Evolutionary conservation across 176 grass and related monocot species (phyloP).

Genomic region (Raddia distichophylla): DNA sequence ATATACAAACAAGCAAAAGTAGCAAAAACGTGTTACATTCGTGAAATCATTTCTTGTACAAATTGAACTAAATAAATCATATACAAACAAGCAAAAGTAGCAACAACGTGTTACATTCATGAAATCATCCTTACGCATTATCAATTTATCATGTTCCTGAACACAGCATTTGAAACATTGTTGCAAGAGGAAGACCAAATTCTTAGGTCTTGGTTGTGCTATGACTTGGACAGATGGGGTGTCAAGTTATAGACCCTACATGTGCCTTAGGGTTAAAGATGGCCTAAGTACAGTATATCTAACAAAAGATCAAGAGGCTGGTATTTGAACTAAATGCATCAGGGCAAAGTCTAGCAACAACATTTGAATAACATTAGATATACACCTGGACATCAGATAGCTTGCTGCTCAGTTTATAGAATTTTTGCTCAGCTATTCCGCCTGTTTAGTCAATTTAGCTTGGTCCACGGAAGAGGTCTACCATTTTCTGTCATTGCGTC

Average conservation of each 20-base stretch:
- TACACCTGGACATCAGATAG: constrained; percentile 22
- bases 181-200: neutral
- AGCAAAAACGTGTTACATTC: neutral
- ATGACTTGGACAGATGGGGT: neutral
- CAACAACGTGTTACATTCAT: neutral
- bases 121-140: neutral
- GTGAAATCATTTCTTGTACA: neutral
- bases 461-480: neutral
- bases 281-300: neutral
- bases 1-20: constrained; percentile 1
- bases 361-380: neutral
- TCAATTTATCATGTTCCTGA: neutral
- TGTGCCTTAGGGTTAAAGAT: neutral
- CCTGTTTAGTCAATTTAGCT: neutral
- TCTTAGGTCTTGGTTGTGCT: neutral
- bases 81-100: constrained; percentile 13
- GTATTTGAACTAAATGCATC: constrained; percentile 10
- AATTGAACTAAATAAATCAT: neutral
- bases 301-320: neutral
- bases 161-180: constrained; percentile 8
- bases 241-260: neutral
- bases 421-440: neutral
- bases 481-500: neutral
- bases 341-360: constrained; percentile 7
- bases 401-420: constrained; percentile 1